Evolutionary conservation across 1,284 basidiomycete species (phyloP).

Genomic region (Veloporphyrellus conicus): DNA sequence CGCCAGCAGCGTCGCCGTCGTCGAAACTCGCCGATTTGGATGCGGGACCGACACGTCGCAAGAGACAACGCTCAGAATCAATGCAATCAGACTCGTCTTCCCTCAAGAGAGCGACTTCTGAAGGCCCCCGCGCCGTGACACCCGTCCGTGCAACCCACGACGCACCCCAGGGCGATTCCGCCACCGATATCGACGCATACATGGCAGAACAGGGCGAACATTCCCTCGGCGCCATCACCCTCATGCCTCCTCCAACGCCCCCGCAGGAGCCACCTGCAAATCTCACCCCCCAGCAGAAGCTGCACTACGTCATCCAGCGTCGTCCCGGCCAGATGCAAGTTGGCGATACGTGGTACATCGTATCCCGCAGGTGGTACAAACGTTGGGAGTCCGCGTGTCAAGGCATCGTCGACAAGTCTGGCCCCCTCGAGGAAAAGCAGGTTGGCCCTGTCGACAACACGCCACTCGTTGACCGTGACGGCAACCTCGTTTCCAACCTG

Average conservation of each 20-base stretch:
- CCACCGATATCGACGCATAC: conserved; percentile 60
- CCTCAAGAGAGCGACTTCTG: conserved; percentile 65
- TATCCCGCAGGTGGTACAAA: conserved; percentile 68
- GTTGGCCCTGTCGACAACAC: conserved; percentile 76
- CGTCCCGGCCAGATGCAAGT: conserved; percentile 48
- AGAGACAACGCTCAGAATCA: conserved; percentile 49
- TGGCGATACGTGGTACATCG: conserved; percentile 77
- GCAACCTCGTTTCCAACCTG: conserved; percentile 46
- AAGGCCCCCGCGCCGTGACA: conserved; percentile 46
- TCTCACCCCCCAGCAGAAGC: conserved; percentile 44
- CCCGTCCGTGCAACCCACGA: conserved; percentile 39
- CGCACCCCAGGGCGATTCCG: conserved; percentile 19
- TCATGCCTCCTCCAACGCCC: conserved; percentile 24
- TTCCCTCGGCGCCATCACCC: conserved; percentile 26
- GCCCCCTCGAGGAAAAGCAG: conserved; percentile 53
- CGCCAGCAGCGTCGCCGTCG: conserved; percentile 34
- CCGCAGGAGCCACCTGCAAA: conserved; percentile 18
- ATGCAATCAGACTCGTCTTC: conserved; percentile 59
- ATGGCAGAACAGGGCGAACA: conserved; percentile 65
- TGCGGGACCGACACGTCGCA: conserved; percentile 29
- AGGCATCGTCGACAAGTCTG: conserved; percentile 63
- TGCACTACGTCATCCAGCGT: conserved; percentile 46
- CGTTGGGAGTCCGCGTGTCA: conserved; percentile 70
- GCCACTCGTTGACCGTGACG: conserved; percentile 52
- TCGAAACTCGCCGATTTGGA: conserved; percentile 26